Evolutionary conservation across 768 basidiomycete species (phyloP).

Genomic region (Boletus rubescentipes): DNA sequence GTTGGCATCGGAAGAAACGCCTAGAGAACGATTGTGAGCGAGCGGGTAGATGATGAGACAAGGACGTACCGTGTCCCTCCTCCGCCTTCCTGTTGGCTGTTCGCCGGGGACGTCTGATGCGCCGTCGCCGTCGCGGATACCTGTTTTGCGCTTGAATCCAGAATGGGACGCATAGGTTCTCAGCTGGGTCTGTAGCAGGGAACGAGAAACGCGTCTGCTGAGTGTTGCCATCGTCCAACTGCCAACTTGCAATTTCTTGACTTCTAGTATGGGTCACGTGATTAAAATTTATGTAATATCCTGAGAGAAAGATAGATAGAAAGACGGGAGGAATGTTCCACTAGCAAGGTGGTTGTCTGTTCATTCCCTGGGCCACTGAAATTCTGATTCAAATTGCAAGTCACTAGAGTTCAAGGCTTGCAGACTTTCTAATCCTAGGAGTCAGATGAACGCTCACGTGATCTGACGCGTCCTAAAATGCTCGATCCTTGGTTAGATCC

Average conservation of each 20-base stretch:
- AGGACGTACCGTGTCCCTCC: constrained; percentile 22
- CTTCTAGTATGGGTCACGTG: constrained; percentile 8
- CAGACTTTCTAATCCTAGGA: too few species aligned
- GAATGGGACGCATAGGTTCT: constrained; percentile 21
- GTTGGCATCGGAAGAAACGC: constrained; percentile 44
- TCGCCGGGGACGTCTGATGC: constrained; percentile 15
- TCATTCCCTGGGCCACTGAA: too few species aligned
- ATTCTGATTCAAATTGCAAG: too few species aligned
- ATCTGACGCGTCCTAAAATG: constrained; percentile 25
- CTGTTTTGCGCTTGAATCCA: constrained; percentile 23
- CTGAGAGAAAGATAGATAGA: too few species aligned
- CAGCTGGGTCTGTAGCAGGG: constrained; percentile 1
- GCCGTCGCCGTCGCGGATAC: constrained; percentile 12
- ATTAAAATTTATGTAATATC: too few species aligned
- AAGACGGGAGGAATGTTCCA: too few species aligned
- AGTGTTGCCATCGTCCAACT: constrained; percentile 14
- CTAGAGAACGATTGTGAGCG: constrained; percentile 24
- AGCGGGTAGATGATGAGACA: not conserved
- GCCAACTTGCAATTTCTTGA: not conserved
- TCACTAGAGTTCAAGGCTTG: too few species aligned
- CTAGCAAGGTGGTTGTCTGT: too few species aligned
- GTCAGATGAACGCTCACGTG: constrained; percentile 24
- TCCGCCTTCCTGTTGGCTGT: constrained; percentile 23
- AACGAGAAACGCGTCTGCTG: constrained; percentile 12
- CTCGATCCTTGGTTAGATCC: constrained; percentile 5